Evolutionary conservation across 257 asterid genomes (phyloP).

Genomic region (Gentiana macrophylla): DNA sequence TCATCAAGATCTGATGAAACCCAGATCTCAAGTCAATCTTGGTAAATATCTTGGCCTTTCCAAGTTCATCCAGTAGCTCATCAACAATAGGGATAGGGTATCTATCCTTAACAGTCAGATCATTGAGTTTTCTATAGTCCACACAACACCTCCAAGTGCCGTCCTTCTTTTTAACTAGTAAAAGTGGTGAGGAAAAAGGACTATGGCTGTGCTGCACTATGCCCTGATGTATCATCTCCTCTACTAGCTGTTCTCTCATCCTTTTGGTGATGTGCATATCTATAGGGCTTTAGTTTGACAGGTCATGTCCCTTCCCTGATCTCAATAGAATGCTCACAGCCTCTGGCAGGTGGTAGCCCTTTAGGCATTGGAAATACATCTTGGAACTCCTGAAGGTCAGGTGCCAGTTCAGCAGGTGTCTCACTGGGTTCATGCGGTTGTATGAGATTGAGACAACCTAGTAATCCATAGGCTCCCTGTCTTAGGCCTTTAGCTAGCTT

Average conservation of each 20-base stretch:
- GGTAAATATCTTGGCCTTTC: too few species aligned
- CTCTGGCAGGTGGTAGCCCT: not conserved
- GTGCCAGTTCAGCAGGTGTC: not conserved
- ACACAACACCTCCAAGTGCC: too few species aligned
- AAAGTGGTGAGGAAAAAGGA: not conserved
- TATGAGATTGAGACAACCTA: too few species aligned
- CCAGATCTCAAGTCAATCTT: too few species aligned
- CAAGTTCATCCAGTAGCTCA: too few species aligned
- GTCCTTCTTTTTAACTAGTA: too few species aligned
- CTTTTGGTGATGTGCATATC: not conserved
- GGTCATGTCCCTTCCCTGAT: not conserved
- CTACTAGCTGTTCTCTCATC: not conserved
- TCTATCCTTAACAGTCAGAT: too few species aligned
- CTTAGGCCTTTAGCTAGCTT: too few species aligned
- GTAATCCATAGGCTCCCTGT: too few species aligned
- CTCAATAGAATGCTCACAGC: not conserved
- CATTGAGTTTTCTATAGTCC: too few species aligned
- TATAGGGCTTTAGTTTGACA: not conserved
- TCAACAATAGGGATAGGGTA: too few species aligned
- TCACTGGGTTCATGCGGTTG: not conserved
- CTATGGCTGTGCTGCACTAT: not conserved
- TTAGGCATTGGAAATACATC: too few species aligned
- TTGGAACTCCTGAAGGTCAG: not conserved
- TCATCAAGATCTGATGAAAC: not conserved
- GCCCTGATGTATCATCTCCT: not conserved